These are phyloP conservation scores for Furcasterigmium furcatum DNA, from an alignment of 2,329 filamentous ascomycete species.

Conservation along the genomic window DNA sequence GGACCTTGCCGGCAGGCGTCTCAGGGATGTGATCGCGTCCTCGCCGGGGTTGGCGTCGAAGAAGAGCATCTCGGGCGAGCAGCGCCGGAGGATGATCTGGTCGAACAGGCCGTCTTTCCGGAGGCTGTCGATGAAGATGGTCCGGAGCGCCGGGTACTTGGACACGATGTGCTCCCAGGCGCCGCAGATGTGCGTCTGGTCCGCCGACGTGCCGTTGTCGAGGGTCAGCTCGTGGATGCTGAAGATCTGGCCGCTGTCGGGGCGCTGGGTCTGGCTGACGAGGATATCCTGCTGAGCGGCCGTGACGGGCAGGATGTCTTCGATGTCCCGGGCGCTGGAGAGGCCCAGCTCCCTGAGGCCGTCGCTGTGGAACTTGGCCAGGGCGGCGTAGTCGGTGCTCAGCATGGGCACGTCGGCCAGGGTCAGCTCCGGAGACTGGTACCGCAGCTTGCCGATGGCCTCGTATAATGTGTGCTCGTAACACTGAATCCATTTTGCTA, in stretches of 20 bases:
- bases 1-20: conserved; percentile 38
- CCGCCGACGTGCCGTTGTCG: conserved; percentile 30
- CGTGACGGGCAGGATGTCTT: conserved; percentile 45
- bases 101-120: conserved; percentile 46
- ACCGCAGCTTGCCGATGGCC: conserved; percentile 35
- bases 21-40: conserved; percentile 32
- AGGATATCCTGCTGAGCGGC: conserved; percentile 47
- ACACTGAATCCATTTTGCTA: conserved; percentile 41
- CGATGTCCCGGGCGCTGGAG: conserved; percentile 38
- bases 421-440: conserved; percentile 43
- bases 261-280: conserved; percentile 37
- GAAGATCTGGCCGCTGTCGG: conserved; percentile 39
- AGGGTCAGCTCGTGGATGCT: conserved; percentile 45
- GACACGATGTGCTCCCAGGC: conserved; percentile 47
- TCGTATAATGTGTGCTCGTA: conserved; percentile 45
- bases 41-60: conserved; percentile 40
- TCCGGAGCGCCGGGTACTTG: conserved; percentile 42
- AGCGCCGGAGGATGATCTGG: conserved; percentile 42
- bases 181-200: conserved; percentile 40
- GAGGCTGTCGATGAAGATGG: conserved; percentile 49
- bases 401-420: conserved; percentile 46
- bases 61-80: conserved; percentile 50
- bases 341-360: conserved; percentile 37
- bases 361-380: conserved; percentile 39
- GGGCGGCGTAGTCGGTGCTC: conserved; percentile 41